Base-by-base conservation (phyloP, 2,329 filamentous ascomycete species). In the Colletotrichum higginsianum region DNA sequence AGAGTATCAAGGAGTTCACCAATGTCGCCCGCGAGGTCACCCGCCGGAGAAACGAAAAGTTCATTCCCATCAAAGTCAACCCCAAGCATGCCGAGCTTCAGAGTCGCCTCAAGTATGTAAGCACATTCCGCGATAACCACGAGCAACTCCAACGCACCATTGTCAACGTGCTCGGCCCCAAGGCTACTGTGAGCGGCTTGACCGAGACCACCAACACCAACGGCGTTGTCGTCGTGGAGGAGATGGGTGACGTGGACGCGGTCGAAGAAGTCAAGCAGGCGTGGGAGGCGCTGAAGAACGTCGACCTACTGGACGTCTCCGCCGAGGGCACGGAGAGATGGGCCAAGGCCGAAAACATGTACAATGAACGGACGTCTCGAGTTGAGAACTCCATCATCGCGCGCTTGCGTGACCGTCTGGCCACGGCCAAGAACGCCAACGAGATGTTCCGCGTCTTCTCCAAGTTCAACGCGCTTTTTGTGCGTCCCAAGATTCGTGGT, bases 381-480 rank as follows among this genome's bases (percentile, higher is more conserved):
- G 96, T 99, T 5, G 96, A 99, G 81, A 99, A 99, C 83, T 98
- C 96, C 4, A 99, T 99, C 82, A 99, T 99, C 80, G 95, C 96
- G 44, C 90, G 95, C 65, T 87, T 99, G 42, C 90, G 96, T 78
- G 96, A 99, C 82, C 93, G 96, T 70, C 88, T 99, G 67, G 96
- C 95, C 16, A 98, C 95, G 8, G 96, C 96, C 15, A 98, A 97
- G 86, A 98, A 95, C 73, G 96, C 96, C 50, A 98, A 97, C 79
- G 97, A 99, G 83, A 99, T 99, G 96, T 99, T 99, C 82, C 93
- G 97, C 66, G 96, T 99, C 73, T 99, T 99, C 81, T 98, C 96
- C 64, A 98, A 98, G 80, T 99, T 99, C 89, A 99, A 99, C 80
- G 96, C 96, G 2, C 91, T 99, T 40, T 97, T 99, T 77, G 96